Evolutionary conservation across 306 rosid species (phyloP).

Genomic region (Prunus kanzakura): DNA sequence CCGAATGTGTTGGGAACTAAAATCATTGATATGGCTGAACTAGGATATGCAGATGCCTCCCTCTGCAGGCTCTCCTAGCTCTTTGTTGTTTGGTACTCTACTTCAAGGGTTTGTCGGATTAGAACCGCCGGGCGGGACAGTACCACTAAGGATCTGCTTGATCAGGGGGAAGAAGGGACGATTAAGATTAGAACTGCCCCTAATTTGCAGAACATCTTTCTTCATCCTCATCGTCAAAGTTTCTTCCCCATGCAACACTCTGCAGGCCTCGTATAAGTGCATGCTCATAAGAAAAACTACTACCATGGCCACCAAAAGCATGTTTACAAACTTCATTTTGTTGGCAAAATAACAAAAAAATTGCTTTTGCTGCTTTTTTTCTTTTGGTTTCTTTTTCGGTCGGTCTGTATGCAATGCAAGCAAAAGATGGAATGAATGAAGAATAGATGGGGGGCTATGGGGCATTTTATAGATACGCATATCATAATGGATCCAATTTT

Average conservation of each 20-base stretch:
- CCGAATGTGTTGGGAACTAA: too few species aligned
- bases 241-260: neutral
- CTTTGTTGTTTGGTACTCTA: too few species aligned
- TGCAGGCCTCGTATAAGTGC: neutral
- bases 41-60: too few species aligned
- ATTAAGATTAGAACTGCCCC: neutral
- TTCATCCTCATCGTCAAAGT: neutral
- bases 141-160: neutral
- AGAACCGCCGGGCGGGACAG: neutral
- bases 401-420: neutral
- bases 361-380: neutral
- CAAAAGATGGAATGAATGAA: neutral
- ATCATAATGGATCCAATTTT: neutral
- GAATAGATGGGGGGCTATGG: neutral
- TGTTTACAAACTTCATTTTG: slow-evolving; percentile 4
- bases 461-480: neutral
- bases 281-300: neutral
- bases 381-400: neutral
- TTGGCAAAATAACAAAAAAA: too few species aligned
- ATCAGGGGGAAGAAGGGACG: slow-evolving; percentile 3
- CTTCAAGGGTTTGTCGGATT: too few species aligned
- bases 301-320: neutral
- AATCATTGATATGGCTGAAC: too few species aligned
- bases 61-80: too few species aligned
- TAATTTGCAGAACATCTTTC: neutral